Conservation (phyloP, 2,329 filamentous ascomycete genomes). For the Apiospora rasikravindrae region DNA sequence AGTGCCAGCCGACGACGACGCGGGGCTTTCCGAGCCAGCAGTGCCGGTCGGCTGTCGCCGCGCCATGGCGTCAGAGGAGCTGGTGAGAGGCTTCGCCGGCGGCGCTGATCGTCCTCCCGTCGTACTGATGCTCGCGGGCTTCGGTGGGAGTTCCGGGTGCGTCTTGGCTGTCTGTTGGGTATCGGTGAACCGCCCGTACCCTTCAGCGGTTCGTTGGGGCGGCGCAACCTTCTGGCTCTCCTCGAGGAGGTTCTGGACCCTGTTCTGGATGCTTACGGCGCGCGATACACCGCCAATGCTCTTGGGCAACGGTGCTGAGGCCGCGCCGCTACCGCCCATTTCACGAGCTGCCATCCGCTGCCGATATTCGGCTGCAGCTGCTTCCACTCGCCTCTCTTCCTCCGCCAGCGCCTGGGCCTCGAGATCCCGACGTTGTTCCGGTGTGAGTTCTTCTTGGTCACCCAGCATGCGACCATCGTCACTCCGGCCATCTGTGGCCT, state of each 20-base stretch:
- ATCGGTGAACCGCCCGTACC: slow-evolving; percentile 87
- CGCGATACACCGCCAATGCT: slow-evolving; percentile 64
- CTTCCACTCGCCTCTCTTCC: slow-evolving; percentile 89
- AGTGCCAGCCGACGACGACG: slow-evolving; percentile 20
- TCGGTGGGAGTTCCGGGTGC: slow-evolving; percentile 54
- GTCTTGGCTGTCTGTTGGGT: slow-evolving; percentile 44
- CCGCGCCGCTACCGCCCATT: slow-evolving; percentile 36
- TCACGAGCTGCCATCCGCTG: slow-evolving; percentile 71
- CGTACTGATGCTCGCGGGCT: slow-evolving; percentile 48
- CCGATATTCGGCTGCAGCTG: slow-evolving; percentile 87
- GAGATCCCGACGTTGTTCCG: slow-evolving; percentile 88
- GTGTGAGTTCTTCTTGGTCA: slow-evolving; percentile 74
- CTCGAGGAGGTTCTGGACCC: slow-evolving; percentile 83
- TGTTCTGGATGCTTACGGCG: slow-evolving; percentile 87
- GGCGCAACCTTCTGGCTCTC: slow-evolving; percentile 71
- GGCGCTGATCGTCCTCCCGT: slow-evolving; percentile 16
- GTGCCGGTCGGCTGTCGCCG: slow-evolving; percentile 27
- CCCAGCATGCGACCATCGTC: slow-evolving; percentile 70
- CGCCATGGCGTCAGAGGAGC: slow-evolving; percentile 23
- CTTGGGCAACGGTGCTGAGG: slow-evolving; percentile 52
- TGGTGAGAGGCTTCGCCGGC: slow-evolving; percentile 27
- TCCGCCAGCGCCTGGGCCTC: slow-evolving; percentile 81
- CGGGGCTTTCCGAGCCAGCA: slow-evolving; percentile 26
- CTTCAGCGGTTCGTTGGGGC: slow-evolving; percentile 76
- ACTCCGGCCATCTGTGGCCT: slow-evolving; percentile 70